Evolutionary conservation across 768 basidiomycete species (phyloP).

Genomic region (Leccinum uliginosum): DNA sequence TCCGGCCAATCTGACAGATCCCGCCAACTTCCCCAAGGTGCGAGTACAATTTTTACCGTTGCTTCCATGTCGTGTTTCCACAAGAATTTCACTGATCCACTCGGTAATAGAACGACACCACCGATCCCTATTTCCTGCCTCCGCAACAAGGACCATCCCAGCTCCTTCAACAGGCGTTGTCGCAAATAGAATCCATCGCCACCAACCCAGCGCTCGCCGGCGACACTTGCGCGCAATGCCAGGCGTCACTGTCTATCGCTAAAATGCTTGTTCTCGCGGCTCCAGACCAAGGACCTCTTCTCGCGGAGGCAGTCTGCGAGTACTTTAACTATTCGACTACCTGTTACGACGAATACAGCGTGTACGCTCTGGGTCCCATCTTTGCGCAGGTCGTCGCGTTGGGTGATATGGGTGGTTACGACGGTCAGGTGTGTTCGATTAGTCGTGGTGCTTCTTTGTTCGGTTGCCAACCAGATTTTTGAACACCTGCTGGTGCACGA

Average conservation of each 20-base stretch:
- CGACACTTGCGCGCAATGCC: slow-evolving; percentile 38
- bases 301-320: slow-evolving; percentile 40
- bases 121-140: slow-evolving; percentile 43
- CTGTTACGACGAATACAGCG: slow-evolving; percentile 34
- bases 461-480: background rate
- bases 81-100: background rate
- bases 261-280: slow-evolving; percentile 42
- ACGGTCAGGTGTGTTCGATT: slow-evolving; percentile 39
- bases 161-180: slow-evolving; percentile 37
- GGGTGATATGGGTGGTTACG: slow-evolving; percentile 44
- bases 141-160: slow-evolving; percentile 28
- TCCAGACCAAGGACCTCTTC: slow-evolving; percentile 38
- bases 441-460: background rate
- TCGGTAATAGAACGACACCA: slow-evolving; percentile 35
- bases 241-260: slow-evolving; percentile 35
- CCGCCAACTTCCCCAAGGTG: slow-evolving; percentile 51
- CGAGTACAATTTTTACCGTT: background rate
- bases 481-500: background rate
- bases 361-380: slow-evolving; percentile 37
- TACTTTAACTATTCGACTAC: slow-evolving; percentile 35
- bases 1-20: slow-evolving; percentile 55
- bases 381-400: slow-evolving; percentile 45
- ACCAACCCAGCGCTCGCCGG: slow-evolving; percentile 34
- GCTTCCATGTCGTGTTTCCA: background rate
- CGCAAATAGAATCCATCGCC: slow-evolving; percentile 37